phyloP scores from a whole-genome alignment of 345 rosid genomes.

The Rhodomyrtus tomentosa region DNA sequence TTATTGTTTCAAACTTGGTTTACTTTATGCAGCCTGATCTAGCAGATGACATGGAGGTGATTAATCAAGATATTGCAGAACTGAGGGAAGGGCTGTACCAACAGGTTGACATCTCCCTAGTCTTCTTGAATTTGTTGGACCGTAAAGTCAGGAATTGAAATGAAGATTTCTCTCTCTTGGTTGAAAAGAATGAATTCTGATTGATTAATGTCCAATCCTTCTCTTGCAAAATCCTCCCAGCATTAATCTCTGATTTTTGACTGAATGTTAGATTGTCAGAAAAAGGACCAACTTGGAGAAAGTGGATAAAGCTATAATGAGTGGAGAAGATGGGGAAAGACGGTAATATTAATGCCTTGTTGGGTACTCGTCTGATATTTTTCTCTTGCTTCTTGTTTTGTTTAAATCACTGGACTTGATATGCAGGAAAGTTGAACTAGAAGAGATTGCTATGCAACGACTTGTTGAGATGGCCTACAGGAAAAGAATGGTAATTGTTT shows the following conservation, averaged over 20 bases:
- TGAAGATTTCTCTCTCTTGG: background rate
- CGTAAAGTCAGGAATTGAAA: background rate
- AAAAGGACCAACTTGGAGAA: slow-evolving; percentile 56
- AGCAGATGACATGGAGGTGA: slow-evolving; percentile 57
- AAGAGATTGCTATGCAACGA: slow-evolving; percentile 72
- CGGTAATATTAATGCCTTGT: slow-evolving; percentile 31
- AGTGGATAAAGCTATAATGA: slow-evolving; percentile 43
- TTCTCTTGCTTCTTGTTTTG: background rate
- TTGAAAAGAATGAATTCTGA: background rate
- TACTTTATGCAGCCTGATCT: slow-evolving; percentile 68
- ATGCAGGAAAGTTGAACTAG: slow-evolving; percentile 50
- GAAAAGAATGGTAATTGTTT: slow-evolving; percentile 56
- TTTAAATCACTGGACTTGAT: slow-evolving; percentile 5
- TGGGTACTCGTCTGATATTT: background rate
- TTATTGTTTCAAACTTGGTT: background rate
- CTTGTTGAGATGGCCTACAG: slow-evolving; percentile 77
- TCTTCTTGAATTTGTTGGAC: background rate
- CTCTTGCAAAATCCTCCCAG: background rate
- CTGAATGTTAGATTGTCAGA: slow-evolving; percentile 35
- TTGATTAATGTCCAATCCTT: background rate
- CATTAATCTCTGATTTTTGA: slow-evolving; percentile 1
- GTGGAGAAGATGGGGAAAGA: slow-evolving; percentile 40
- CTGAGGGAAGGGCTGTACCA: slow-evolving; percentile 56
- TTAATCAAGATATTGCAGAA: slow-evolving; percentile 54
- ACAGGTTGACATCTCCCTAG: slow-evolving; percentile 36